A percentile compares a stretch with the other conserved stretches of the same genome.
These are phyloP conservation scores for Fraxinus excelsior DNA, from an alignment of 257 asterid species.

Conservation along the genomic window DNA sequence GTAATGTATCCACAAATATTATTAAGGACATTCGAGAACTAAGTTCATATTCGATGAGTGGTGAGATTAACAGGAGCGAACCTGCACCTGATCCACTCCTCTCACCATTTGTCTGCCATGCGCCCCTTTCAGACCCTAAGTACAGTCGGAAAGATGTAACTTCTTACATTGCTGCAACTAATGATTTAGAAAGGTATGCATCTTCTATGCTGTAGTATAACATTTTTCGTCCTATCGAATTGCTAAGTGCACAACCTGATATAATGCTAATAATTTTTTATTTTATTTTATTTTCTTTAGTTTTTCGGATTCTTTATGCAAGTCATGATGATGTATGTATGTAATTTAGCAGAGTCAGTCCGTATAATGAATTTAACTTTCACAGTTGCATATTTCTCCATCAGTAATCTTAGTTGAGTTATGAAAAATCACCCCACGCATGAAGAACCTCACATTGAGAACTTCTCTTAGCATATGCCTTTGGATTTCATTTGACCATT, in stretches of 20 bases:
- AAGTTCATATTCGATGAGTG: slow-evolving; percentile 37
- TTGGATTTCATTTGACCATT: not conserved
- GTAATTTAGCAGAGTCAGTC: not conserved
- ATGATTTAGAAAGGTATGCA: slow-evolving; percentile 46
- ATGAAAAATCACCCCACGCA: not conserved
- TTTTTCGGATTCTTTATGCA: not conserved
- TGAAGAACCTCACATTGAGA: not conserved
- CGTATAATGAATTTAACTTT: too few relatives aligned
- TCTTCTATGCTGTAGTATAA: not conserved
- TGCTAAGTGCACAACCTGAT: not conserved
- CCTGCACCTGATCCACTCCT: slow-evolving; percentile 61
- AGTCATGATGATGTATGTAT: not conserved
- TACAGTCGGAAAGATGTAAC: slow-evolving; percentile 31
- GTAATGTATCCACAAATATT: slow-evolving; percentile 43
- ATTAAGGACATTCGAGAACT: slow-evolving; percentile 58
- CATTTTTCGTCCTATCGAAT: not conserved
- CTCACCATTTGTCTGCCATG: slow-evolving; percentile 54
- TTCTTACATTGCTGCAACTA: slow-evolving; percentile 22
- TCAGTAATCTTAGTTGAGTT: not conserved
- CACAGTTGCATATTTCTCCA: too few relatives aligned
- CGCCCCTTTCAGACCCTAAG: slow-evolving; percentile 31
- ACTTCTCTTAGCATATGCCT: not conserved
- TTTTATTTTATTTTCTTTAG: too few relatives aligned
- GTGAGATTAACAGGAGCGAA: slow-evolving; percentile 37
- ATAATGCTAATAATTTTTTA: not conserved